Percentiles rank a stretch among this genome's conserved stretches.
Conservation (phyloP, 176 grass and related monocot genomes). For the Oryza glumipatula region DNA sequence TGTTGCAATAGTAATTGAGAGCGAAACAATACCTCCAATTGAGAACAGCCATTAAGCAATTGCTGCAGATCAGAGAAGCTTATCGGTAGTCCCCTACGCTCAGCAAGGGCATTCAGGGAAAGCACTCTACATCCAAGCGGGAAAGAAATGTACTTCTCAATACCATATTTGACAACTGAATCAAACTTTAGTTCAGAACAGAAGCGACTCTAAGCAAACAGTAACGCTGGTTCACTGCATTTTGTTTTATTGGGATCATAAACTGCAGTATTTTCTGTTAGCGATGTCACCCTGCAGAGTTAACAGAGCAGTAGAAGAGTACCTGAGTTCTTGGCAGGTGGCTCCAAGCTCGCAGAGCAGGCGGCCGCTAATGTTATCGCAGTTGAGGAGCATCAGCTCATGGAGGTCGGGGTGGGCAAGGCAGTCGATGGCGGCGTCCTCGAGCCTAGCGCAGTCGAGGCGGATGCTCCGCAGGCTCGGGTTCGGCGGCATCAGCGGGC, state of each 20-base stretch:
- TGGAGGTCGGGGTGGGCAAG: slow-evolving; percentile 70
- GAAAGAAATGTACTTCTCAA: slow-evolving; percentile 20
- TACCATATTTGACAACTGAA: not conserved
- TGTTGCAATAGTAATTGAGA: not conserved
- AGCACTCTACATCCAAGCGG: slow-evolving; percentile 55
- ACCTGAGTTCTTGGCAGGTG: slow-evolving; percentile 92
- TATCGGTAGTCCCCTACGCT: slow-evolving; percentile 65
- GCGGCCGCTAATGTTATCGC: slow-evolving; percentile 73
- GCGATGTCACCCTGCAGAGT: not conserved
- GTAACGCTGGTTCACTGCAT: not conserved
- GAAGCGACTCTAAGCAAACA: slow-evolving; percentile 6
- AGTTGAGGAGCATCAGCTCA: slow-evolving; percentile 77
- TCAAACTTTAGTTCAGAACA: not conserved
- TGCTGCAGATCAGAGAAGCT: slow-evolving; percentile 71
- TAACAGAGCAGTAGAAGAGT: not conserved
- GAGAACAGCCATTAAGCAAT: slow-evolving; percentile 79
- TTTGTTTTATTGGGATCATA: not conserved
- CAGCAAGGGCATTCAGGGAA: slow-evolving; percentile 67
- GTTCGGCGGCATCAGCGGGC: slow-evolving; percentile 70
- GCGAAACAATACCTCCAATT: slow-evolving; percentile 64
- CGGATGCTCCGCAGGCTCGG: slow-evolving; percentile 67
- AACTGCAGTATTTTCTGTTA: not conserved
- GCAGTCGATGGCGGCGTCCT: slow-evolving; percentile 64
- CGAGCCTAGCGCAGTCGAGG: slow-evolving; percentile 74
- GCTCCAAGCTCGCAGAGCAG: slow-evolving; percentile 66